Conservation (phyloP, 1,284 basidiomycete species). For the Ustilago loliicola region DNA sequence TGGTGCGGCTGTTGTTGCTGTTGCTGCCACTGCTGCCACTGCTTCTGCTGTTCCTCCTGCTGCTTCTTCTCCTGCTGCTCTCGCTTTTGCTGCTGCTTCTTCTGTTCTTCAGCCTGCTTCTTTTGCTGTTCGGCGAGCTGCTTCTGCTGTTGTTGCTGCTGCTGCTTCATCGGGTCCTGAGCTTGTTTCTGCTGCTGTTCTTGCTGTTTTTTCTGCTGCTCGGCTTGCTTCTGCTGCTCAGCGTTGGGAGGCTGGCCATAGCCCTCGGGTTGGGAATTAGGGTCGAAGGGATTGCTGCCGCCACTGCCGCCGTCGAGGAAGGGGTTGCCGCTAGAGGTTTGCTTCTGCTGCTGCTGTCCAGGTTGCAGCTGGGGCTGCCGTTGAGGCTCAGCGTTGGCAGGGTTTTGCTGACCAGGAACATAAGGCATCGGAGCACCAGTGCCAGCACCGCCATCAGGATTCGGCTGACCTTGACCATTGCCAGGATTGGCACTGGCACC, state of each 20-base stretch:
- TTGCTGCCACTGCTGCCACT: not conserved
- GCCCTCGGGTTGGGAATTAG: not conserved
- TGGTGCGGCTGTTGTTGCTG: conserved; percentile 2
- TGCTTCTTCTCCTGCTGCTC: conserved; percentile 11
- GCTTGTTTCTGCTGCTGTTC: not conserved
- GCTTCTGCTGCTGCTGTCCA: not conserved
- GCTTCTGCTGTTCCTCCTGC: conserved; percentile 1
- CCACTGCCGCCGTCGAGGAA: not conserved
- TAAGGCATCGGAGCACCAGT: conserved; percentile 10
- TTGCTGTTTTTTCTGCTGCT: not conserved
- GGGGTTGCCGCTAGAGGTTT: not conserved
- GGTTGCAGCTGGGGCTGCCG: not conserved
- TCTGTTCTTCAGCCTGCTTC: conserved; percentile 13
- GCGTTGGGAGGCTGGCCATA: not conserved
- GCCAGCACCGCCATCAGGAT: not conserved
- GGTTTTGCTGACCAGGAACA: not conserved
- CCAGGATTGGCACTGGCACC: not conserved
- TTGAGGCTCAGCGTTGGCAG: not conserved
- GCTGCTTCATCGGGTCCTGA: conserved; percentile 75
- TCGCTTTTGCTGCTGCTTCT: conserved; percentile 2
- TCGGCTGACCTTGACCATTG: too few species aligned
- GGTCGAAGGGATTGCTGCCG: not conserved
- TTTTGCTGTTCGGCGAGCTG: conserved; percentile 76
- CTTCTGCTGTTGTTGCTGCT: conserved; percentile 80
- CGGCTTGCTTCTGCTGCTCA: not conserved